phyloP scores from a whole-genome alignment of 495 filamentous ascomycete species.

The Oidiodendron maius region DNA sequence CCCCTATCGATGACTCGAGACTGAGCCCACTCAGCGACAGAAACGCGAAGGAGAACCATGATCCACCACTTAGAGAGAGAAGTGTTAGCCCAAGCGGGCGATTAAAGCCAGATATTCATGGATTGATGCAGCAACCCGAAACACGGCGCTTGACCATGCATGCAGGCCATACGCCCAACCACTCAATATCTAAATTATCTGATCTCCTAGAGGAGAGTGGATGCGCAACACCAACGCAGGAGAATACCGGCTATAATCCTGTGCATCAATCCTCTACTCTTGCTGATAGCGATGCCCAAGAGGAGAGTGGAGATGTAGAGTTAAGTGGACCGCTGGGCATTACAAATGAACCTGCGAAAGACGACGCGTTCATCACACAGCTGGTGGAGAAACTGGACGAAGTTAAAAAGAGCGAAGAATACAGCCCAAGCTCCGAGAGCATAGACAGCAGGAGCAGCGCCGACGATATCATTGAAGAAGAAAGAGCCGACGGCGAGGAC shows the following conservation, averaged over 20 bases:
- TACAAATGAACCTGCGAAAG: constrained; percentile 10
- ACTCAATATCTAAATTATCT: constrained; percentile 18
- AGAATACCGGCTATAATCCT: constrained; percentile 1
- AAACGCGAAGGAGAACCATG: background rate
- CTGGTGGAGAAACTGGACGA: constrained; percentile 21
- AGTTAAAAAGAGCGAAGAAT: constrained; percentile 9
- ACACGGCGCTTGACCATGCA: constrained; percentile 22
- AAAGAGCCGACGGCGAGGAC: constrained; percentile 6
- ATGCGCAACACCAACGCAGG: constrained; percentile 19
- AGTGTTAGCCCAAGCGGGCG: background rate
- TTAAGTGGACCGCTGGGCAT: constrained; percentile 18
- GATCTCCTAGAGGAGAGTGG: constrained; percentile 14
- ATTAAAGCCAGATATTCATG: constrained; percentile 8
- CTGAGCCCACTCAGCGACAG: constrained; percentile 9
- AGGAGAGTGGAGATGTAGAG: constrained; percentile 14
- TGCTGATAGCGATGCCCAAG: background rate
- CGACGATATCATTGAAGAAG: background rate
- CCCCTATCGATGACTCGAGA: constrained; percentile 10
- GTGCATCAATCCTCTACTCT: constrained; percentile 3
- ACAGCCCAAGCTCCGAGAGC: constrained; percentile 13
- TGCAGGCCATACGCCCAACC: constrained; percentile 25
- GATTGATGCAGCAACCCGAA: constrained; percentile 13
- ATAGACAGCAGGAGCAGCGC: background rate
- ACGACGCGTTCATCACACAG: constrained; percentile 17
- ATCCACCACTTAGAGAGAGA: background rate